A percentile compares a stretch with the other conserved stretches of the same genome.
These are phyloP conservation scores for Plectranthus barbatus DNA, from an alignment of 257 asterid genomes.

Conservation along the genomic window DNA sequence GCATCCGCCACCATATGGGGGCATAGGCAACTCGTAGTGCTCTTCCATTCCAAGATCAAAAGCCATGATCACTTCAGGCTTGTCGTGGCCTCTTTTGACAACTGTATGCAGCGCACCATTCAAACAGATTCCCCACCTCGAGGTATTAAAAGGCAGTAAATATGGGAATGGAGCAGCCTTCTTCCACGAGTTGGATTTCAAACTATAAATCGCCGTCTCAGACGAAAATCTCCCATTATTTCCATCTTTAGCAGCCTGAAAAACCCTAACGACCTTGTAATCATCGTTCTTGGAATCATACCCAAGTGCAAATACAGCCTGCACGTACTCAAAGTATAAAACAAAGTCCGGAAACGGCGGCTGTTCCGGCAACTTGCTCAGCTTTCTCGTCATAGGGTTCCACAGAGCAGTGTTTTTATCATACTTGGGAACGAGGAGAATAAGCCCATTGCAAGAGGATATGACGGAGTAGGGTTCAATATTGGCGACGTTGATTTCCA, in stretches of 20 bases:
- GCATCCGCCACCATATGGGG: neutral
- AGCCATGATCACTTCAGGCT: conserved; percentile 13
- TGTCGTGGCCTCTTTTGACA: neutral
- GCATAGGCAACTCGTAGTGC: conserved; percentile 18
- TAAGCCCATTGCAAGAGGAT: conserved; percentile 3
- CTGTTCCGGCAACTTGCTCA: neutral
- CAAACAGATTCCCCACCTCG: conserved; percentile 22
- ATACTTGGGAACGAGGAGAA: neutral
- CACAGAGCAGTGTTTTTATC: neutral
- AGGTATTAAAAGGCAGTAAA: conserved; percentile 5
- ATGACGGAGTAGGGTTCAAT: neutral
- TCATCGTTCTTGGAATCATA: conserved; percentile 27
- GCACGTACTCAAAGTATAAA: neutral
- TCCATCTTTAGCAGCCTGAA: conserved; percentile 1
- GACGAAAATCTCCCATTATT: conserved; percentile 5
- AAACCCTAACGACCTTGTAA: conserved; percentile 26
- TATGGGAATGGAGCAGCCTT: conserved; percentile 14
- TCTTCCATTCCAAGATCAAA: conserved; percentile 27
- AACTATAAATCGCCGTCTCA: conserved; percentile 24
- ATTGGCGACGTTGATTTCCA: neutral
- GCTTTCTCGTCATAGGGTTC: conserved; percentile 6
- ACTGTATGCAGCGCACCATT: conserved; percentile 29
- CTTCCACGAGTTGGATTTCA: conserved; percentile 30
- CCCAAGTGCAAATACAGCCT: conserved; percentile 19
- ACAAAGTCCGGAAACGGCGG: neutral